Conservation (phyloP, 352 stramenopile species). For the Phytophthora chlamydospora region DNA sequence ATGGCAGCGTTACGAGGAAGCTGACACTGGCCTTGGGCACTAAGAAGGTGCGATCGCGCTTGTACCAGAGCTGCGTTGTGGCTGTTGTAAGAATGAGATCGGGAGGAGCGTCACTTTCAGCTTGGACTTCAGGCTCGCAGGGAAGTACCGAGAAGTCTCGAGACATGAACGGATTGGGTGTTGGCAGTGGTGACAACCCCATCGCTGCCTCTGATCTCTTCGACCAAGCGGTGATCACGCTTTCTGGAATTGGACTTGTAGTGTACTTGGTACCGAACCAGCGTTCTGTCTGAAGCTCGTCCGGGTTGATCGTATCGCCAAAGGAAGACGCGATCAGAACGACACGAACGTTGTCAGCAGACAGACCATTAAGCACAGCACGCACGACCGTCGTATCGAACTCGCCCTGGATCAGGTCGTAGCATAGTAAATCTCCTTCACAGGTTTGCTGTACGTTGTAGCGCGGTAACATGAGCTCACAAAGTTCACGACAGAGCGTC, state of each 20-base stretch:
- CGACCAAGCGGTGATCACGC: conserved; percentile 19
- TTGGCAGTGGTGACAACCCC: conserved; percentile 13
- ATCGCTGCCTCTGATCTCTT: conserved; percentile 14
- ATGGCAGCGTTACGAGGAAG: conserved; percentile 65
- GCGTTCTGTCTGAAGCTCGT: conserved; percentile 37
- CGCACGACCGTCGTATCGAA: conserved; percentile 42
- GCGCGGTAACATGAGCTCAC: conserved; percentile 62
- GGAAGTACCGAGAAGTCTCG: conserved; percentile 59
- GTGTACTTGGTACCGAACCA: conserved; percentile 75
- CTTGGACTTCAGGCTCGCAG: conserved; percentile 5
- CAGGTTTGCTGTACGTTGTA: conserved; percentile 38
- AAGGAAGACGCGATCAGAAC: conserved; percentile 64
- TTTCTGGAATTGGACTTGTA: conserved; percentile 36
- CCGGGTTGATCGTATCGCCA: conserved; percentile 16
- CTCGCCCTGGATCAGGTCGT: conserved; percentile 56
- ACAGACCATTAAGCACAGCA: conserved; percentile 49
- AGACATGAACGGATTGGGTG: conserved; percentile 79
- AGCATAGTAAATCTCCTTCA: conserved; percentile 54
- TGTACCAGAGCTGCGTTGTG: conserved; percentile 79
- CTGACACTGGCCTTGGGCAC: conserved; percentile 74
- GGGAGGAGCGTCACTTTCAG: conserved; percentile 28
- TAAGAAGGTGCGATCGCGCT: conserved; percentile 65
- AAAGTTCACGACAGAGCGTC: conserved; percentile 50
- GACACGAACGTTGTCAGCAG: conserved; percentile 60
- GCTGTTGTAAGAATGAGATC: conserved; percentile 40